These are phyloP conservation scores for Rhodotorula sphaerocarpa DNA, from an alignment of 768 basidiomycete genomes.

Conservation along the genomic window DNA sequence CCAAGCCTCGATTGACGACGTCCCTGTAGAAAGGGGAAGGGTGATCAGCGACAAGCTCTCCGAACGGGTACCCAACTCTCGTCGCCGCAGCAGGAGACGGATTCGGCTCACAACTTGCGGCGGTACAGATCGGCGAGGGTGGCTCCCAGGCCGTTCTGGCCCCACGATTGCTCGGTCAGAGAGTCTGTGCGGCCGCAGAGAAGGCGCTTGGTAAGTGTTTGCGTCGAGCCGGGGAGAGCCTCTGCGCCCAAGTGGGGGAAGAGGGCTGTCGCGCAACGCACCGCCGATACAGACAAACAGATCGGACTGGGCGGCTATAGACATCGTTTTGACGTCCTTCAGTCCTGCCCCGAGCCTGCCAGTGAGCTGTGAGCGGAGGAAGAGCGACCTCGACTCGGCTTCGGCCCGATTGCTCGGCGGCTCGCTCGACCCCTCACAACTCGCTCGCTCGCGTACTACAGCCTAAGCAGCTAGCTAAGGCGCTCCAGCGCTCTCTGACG, in stretches of 20 bases:
- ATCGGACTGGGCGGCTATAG: not conserved
- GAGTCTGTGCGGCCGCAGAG: slow-evolving; percentile 16
- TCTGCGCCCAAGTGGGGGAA: not conserved
- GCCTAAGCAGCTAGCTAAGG: not conserved
- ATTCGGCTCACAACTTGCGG: slow-evolving; percentile 15
- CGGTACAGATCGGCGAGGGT: slow-evolving; percentile 21
- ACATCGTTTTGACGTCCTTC: too few relatives aligned
- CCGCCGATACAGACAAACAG: slow-evolving; percentile 16
- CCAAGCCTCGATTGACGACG: slow-evolving; percentile 25
- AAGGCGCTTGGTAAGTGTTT: not conserved
- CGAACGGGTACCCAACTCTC: not conserved
- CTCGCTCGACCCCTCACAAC: not conserved
- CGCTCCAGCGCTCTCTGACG: too few relatives aligned
- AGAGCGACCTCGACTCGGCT: not conserved
- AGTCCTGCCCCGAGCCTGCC: too few relatives aligned
- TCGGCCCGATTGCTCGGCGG: not conserved
- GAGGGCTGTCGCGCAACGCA: not conserved
- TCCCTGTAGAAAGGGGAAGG: slow-evolving; percentile 1
- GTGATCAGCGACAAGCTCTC: not conserved
- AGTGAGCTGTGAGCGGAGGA: too few relatives aligned
- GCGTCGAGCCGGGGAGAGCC: not conserved
- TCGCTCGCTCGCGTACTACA: not conserved
- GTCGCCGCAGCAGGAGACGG: not conserved
- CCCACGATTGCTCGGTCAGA: slow-evolving; percentile 28
- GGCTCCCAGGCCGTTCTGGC: slow-evolving; percentile 9